Base-by-base conservation (phyloP, 2,329 filamentous ascomycete species). In the Dendryphion nanum region DNA sequence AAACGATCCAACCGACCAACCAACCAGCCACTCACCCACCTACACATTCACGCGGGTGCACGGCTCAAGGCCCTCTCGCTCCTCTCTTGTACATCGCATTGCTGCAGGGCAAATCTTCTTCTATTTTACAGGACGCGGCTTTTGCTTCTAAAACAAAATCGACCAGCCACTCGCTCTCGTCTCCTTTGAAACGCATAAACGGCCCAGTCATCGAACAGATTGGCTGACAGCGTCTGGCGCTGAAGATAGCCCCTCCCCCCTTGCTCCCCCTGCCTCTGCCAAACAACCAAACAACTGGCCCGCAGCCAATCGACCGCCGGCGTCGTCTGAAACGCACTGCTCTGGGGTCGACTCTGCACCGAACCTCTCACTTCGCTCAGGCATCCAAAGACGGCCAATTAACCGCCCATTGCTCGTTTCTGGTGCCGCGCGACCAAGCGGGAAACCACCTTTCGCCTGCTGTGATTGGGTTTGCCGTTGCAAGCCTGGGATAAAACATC, bases 261-360 rank as follows among this genome's bases (percentile, higher is more conserved):
- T 26, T n/a, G 10, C 23, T n/a, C 10, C 23, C 23, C 23, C 23
- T 26, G 23, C 23, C 10, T 38, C 36, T 41, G 31, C 41, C 33
- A 35, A 21, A 42, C 40, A 28, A 30, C 40, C 48, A 61, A 56
- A 57, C 51, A 50, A 53, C 48, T 54, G 51, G 53, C 53, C 38
- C 44, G 37, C 41, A 57, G 40, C 47, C 42, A 50, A 47, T 26
- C 45, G 47, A 38, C 40, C 36, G 35, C 35, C 30, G 21, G 19
- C 14, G 31, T 16, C 23, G 38, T 46, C 57, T 65, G 62, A 65
- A 65, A 65, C 62, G 57, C 57, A 50, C 56, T 54, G 49, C 53
- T 58, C 48, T 46, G 53, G 55, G 47, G 48, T 33, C n/a, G 23
- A 26, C 44, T 51, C 53, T 54, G 54, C 48, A 43, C 32, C 44